A percentile compares a stretch with the other conserved stretches of the same genome.
Evolutionary conservation across 1,139 yeast genomes (phyloP).

Genomic region (Pichia sp.): DNA sequence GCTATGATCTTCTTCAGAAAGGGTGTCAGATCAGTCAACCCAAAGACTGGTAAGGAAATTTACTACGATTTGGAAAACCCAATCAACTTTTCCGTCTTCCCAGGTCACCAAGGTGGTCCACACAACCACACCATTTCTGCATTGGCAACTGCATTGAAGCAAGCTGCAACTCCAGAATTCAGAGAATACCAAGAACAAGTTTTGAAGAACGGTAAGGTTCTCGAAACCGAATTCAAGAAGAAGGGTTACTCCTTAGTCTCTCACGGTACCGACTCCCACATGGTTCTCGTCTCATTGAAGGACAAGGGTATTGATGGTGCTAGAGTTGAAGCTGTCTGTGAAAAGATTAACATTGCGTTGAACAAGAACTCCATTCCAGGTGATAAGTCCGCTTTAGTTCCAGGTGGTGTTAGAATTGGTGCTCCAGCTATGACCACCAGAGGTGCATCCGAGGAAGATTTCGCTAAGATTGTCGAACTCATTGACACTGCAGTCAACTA

Average conservation of each 20-base stretch:
- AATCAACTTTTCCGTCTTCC: slow-evolving; percentile 97
- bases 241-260: slow-evolving; percentile 82
- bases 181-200: slow-evolving; percentile 86
- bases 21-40: slow-evolving; percentile 84
- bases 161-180: slow-evolving; percentile 88
- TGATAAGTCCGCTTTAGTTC: slow-evolving; percentile 94
- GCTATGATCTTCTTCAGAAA: slow-evolving; percentile 98
- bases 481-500: slow-evolving; percentile 78
- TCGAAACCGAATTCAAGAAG: slow-evolving; percentile 65
- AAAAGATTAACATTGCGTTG: slow-evolving; percentile 89
- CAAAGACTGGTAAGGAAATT: slow-evolving; percentile 88
- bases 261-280: slow-evolving; percentile 94
- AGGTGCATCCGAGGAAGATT: slow-evolving; percentile 86
- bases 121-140: slow-evolving; percentile 99
- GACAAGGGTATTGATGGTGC: slow-evolving; percentile 96
- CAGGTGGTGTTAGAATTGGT: slow-evolving; percentile 97
- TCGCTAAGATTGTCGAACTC: slow-evolving; percentile 72
- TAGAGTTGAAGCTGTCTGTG: slow-evolving; percentile 91
- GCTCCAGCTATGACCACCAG: slow-evolving; percentile 99
- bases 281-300: slow-evolving; percentile 85
- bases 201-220: slow-evolving; percentile 78
- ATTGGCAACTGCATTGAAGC: slow-evolving; percentile 92
- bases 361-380: slow-evolving; percentile 98
- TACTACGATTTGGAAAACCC: slow-evolving; percentile 87
- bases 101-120: slow-evolving; percentile 99